A percentile compares a stretch with the other conserved stretches of the same genome.
These are phyloP conservation scores for Xylariaceae sp. DNA, from an alignment of 2,329 filamentous ascomycete genomes.

Conservation along the genomic window DNA sequence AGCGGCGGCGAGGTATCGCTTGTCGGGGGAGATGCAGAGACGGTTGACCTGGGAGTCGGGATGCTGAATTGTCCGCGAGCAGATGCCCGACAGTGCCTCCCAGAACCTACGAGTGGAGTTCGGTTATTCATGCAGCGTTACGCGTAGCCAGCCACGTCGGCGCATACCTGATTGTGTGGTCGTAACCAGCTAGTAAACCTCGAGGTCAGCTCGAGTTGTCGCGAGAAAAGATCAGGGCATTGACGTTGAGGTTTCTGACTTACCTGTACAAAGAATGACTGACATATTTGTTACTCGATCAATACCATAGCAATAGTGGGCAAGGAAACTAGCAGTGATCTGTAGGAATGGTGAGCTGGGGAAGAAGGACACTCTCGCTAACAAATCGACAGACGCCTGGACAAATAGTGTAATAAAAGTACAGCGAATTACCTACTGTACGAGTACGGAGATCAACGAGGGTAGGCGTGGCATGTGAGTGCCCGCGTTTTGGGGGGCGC, in stretches of 20 bases:
- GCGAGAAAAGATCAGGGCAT: not conserved
- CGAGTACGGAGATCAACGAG: too few species aligned
- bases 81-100: conserved; percentile 97
- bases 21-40: conserved; percentile 96
- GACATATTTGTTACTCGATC: conserved; percentile 41
- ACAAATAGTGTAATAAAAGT: not conserved
- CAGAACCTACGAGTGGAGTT: conserved; percentile 57
- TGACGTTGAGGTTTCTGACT: conserved; percentile 10
- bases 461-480: too few species aligned
- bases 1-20: conserved; percentile 85
- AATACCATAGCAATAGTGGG: conserved; percentile 3
- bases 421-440: too few species aligned
- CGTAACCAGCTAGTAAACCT: conserved; percentile 48
- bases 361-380: not conserved
- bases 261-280: conserved; percentile 59
- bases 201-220: conserved; percentile 7
- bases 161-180: conserved; percentile 55
- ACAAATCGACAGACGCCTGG: conserved; percentile 1
- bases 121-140: not conserved
- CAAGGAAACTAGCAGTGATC: not conserved
- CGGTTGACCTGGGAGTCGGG: conserved; percentile 98
- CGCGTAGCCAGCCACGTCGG: not conserved
- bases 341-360: conserved; percentile 6
- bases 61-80: conserved; percentile 95
- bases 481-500: too few species aligned